Percentiles rank a stretch among this genome's conserved stretches.
Evolutionary conservation across 2,329 filamentous ascomycete genomes (phyloP).

Genomic region (Amylocarpus encephaloides): DNA sequence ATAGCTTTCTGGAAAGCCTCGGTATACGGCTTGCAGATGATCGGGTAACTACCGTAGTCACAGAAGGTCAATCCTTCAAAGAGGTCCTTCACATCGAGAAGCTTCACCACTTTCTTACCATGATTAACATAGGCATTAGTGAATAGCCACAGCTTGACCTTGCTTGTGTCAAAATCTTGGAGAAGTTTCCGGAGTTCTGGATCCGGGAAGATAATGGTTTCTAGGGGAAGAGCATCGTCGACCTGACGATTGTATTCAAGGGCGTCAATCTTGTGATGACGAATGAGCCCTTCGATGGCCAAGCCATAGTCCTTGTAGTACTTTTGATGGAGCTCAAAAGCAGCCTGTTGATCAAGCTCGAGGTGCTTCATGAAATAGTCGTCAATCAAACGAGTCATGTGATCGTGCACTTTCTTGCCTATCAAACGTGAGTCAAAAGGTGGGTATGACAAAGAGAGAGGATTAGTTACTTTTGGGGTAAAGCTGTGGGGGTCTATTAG

Average conservation of each 20-base stretch:
- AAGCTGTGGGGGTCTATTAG: conserved; percentile 41
- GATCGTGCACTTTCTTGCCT: conserved; percentile 76
- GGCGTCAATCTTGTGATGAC: conserved; percentile 91
- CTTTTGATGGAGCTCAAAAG: conserved; percentile 76
- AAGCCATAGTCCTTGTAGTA: conserved; percentile 96
- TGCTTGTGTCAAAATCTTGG: conserved; percentile 72
- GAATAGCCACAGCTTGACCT: conserved; percentile 87
- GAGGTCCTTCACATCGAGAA: conserved; percentile 77
- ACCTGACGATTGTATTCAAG: conserved; percentile 92
- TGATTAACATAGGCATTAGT: conserved; percentile 95
- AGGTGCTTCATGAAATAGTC: conserved; percentile 56
- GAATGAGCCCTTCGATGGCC: conserved; percentile 91
- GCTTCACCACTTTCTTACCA: conserved; percentile 69
- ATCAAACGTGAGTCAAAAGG: neutral
- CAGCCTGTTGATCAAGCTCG: conserved; percentile 66
- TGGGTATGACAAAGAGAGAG: neutral
- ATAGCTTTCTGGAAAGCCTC: conserved; percentile 88
- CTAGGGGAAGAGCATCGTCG: conserved; percentile 87
- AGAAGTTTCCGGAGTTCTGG: conserved; percentile 68
- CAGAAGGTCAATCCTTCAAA: conserved; percentile 96
- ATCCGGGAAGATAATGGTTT: conserved; percentile 75
- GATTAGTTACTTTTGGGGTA: conserved; percentile 70
- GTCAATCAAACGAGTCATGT: conserved; percentile 79
- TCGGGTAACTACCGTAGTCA: conserved; percentile 67
- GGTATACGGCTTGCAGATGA: conserved; percentile 81